Percentiles rank a stretch among this genome's conserved stretches.
Evolutionary conservation across 495 filamentous ascomycete species (phyloP).

Genomic region (Podospora appendiculata): DNA sequence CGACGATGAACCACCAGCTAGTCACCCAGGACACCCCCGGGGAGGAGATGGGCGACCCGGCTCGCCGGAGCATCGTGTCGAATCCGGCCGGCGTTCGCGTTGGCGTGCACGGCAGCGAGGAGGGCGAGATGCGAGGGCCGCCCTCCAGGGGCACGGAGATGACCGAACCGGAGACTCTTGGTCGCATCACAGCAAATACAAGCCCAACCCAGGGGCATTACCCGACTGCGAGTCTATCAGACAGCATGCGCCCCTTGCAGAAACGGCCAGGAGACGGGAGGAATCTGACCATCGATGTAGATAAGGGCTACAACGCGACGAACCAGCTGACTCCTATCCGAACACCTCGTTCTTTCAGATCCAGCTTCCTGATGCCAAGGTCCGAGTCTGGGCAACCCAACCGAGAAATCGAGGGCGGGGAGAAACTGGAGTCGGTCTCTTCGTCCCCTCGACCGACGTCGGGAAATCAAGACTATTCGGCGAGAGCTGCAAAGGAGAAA

Average conservation of each 20-base stretch:
- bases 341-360: constrained; percentile 67
- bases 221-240: constrained; percentile 58
- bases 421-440: constrained; percentile 66
- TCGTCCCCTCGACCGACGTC: constrained; percentile 51
- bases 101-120: constrained; percentile 31
- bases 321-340: constrained; percentile 46
- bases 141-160: constrained; percentile 73
- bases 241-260: constrained; percentile 68
- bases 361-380: constrained; percentile 54
- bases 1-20: constrained; percentile 28
- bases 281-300: constrained; percentile 51
- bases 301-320: constrained; percentile 41
- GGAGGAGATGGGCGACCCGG: background rate
- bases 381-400: constrained; percentile 38
- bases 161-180: constrained; percentile 55
- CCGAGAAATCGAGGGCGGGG: constrained; percentile 53
- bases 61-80: constrained; percentile 42
- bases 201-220: constrained; percentile 61
- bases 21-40: background rate
- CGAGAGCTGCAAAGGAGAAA: constrained; percentile 6
- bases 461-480: constrained; percentile 5
- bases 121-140: constrained; percentile 49
- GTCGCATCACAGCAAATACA: constrained; percentile 63
- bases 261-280: constrained; percentile 42
- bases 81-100: constrained; percentile 29